These are phyloP conservation scores for Boletellus sp. DNA, from an alignment of 768 basidiomycete species.

Conservation along the genomic window DNA sequence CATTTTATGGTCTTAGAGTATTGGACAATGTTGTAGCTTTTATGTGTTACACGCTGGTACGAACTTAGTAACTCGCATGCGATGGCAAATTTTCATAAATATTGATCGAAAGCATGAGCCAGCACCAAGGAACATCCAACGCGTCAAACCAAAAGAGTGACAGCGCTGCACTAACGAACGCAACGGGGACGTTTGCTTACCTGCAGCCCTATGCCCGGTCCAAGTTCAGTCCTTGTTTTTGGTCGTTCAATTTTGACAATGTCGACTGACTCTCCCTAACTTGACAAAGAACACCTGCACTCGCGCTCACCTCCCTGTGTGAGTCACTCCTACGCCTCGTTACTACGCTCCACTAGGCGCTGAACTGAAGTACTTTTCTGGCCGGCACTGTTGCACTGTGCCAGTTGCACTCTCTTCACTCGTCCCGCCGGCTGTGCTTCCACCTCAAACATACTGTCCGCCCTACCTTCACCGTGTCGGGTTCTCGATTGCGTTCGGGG, in stretches of 20 bases:
- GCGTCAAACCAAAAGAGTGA: background rate
- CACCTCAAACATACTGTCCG: slow-evolving; percentile 31
- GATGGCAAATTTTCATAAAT: background rate
- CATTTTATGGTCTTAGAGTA: slow-evolving; percentile 2
- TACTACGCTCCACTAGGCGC: background rate
- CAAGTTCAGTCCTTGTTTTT: slow-evolving; percentile 25
- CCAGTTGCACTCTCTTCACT: slow-evolving; percentile 37
- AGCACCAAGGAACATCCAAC: background rate
- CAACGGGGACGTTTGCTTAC: slow-evolving; percentile 22
- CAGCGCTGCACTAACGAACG: slow-evolving; percentile 8
- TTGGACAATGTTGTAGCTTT: slow-evolving; percentile 11
- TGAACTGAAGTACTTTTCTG: background rate
- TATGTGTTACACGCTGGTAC: background rate
- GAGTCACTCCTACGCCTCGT: slow-evolving; percentile 7
- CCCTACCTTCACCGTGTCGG: slow-evolving; percentile 42
- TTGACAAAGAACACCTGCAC: slow-evolving; percentile 25
- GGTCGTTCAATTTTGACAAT: background rate
- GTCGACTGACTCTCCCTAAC: slow-evolving; percentile 13
- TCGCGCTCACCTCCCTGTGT: slow-evolving; percentile 35
- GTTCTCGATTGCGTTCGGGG: slow-evolving; percentile 42
- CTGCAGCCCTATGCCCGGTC: slow-evolving; percentile 30
- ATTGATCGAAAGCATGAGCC: slow-evolving; percentile 5
- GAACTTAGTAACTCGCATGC: background rate
- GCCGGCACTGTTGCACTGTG: too few relatives aligned
- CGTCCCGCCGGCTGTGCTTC: slow-evolving; percentile 33